Conservation (phyloP, 306 rosid genomes). For the Cyclanthera cordifolia region DNA sequence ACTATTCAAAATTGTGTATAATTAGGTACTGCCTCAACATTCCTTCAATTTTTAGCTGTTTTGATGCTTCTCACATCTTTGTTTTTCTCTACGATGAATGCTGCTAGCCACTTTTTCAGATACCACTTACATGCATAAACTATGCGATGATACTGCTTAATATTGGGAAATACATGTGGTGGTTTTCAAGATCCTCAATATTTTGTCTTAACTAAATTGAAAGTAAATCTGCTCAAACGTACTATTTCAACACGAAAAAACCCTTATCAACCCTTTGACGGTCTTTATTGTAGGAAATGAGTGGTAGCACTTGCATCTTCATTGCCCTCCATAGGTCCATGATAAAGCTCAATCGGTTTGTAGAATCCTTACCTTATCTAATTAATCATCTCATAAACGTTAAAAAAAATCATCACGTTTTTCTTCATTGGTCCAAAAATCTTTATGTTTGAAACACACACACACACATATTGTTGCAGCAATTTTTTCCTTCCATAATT, state of each 20-base stretch:
- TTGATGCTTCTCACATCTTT: not conserved
- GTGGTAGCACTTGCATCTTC: slow-evolving; percentile 57
- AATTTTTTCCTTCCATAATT: not conserved
- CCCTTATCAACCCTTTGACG: not conserved
- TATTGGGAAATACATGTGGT: not conserved
- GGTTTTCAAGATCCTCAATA: not conserved
- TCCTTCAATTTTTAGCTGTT: not conserved
- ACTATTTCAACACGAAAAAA: not conserved
- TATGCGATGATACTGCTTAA: not conserved
- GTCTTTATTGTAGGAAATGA: slow-evolving; percentile 47
- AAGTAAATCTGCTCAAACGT: not conserved
- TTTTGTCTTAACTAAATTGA: not conserved
- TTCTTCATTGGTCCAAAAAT: not conserved
- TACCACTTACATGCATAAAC: not conserved
- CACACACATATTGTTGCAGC: not conserved
- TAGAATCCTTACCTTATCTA: not conserved
- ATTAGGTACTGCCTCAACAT: not conserved
- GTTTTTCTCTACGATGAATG: not conserved
- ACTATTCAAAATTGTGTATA: not conserved
- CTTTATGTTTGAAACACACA: not conserved
- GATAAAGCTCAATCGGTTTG: slow-evolving; percentile 76
- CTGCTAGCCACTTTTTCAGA: not conserved
- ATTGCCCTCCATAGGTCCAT: slow-evolving; percentile 79
- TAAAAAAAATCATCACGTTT: no score
- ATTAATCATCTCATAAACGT: not conserved